Percentiles rank a stretch among this genome's conserved stretches.
These are phyloP conservation scores for Skeletonema grethae DNA, from an alignment of 108 stramenopile genomes.

Conservation along the genomic window DNA sequence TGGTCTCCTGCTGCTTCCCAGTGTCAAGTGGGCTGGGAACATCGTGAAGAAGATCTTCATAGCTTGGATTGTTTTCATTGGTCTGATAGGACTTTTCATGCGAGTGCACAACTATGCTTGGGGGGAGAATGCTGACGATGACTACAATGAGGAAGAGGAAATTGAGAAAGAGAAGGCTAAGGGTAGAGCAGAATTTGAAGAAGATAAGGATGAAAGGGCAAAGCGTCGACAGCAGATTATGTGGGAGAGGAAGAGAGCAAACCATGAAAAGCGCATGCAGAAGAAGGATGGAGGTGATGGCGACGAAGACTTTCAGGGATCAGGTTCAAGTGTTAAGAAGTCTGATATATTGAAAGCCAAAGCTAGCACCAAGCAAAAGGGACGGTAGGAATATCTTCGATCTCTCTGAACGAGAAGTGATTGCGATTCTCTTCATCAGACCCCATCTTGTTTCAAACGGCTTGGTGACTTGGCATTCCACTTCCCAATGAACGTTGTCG, in stretches of 20 bases:
- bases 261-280: constrained; percentile 27
- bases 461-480: too few relatives aligned
- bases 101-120: constrained; percentile 48
- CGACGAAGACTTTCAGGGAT: not conserved
- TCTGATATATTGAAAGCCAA: not conserved
- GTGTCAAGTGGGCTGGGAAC: constrained; percentile 20
- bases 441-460: not conserved
- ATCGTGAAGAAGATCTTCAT: constrained; percentile 15
- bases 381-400: not conserved
- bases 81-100: constrained; percentile 34
- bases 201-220: constrained; percentile 12
- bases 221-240: constrained; percentile 20
- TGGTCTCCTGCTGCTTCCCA: constrained; percentile 11
- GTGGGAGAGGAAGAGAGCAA: constrained; percentile 36
- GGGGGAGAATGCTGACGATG: constrained; percentile 24
- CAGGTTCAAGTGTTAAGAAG: not conserved
- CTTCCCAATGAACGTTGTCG: too few relatives aligned
- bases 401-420: not conserved
- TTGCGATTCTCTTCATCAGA: not conserved
- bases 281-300: constrained; percentile 6
- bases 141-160: constrained; percentile 7
- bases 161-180: constrained; percentile 22
- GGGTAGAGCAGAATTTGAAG: constrained; percentile 10
- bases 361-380: not conserved
- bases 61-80: constrained; percentile 37